Base-by-base conservation (phyloP, 768 basidiomycete genomes). In the Epithele typhae region DNA sequence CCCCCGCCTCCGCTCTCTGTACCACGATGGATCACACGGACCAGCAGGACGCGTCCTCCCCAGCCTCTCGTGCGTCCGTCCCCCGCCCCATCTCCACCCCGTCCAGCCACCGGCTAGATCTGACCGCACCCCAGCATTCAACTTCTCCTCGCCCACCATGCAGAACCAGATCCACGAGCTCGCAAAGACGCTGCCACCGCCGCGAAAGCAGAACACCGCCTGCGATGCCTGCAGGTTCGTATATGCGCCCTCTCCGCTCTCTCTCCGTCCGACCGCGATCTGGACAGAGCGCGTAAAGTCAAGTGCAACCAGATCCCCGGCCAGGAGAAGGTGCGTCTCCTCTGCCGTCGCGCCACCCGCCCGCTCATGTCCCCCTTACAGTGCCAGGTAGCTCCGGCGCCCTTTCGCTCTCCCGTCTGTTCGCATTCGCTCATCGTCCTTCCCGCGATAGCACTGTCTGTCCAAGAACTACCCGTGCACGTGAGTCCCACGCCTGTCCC, bases 391-490 rank as follows among this genome's bases (percentile, higher is more conserved):
- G 36, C 54, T 57, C 24, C 7, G 12, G 18, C 30, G 41, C 34
- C 14, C 37, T 11, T 46, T 37, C 32, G 23, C 21, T 23, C 19
- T n/a, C 11, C 19, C 34, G n/a, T 37, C 19, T 35, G 44, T 22
- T 11, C 43, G 49, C 40, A 18, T 3, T 41, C 27, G 25, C 52
- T 57, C 17, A 55, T 46, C 21, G 30, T n/a, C 23, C 23, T 30
- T 38, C 33, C 40, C 36, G 30, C 25, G 42, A 37, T 56, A 92
- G 84, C 90, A 92, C 60, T 94, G 91, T 65, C 66, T 82, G 50
- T 77, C 84, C 51, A 94, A 94, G 71, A 90, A 87, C 59, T 90
- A 87, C 60, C 84, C 88, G 37, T 94, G 91, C 89, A 92, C 91
- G 90, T 92, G 59, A 56, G 87, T 79, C 43, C 33, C 44, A 55